Percentiles rank a stretch among this genome's conserved stretches.
Conservation (phyloP, 169 alveolate species). For the Plasmodium gonderi region DNA sequence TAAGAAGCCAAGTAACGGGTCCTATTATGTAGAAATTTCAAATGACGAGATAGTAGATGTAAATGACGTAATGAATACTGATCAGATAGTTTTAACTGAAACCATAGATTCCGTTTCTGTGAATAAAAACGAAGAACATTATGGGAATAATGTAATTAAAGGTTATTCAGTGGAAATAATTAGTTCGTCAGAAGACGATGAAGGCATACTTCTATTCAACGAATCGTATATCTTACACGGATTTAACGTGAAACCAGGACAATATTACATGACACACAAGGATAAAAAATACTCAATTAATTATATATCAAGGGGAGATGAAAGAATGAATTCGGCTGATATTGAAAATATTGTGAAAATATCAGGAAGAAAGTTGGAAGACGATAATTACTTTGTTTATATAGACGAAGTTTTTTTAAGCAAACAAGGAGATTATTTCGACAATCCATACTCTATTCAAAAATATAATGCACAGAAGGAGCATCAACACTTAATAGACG, state of each 20-base stretch:
- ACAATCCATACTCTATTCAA: background rate
- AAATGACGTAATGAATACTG: background rate
- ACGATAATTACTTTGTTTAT: background rate
- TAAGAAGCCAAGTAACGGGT: constrained; percentile 2
- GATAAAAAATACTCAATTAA: background rate
- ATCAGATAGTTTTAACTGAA: background rate
- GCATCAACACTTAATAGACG: background rate
- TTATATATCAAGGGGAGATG: background rate
- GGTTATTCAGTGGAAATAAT: background rate
- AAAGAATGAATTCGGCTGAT: background rate
- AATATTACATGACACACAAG: background rate
- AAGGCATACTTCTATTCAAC: background rate
- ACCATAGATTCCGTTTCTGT: background rate
- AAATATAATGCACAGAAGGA: background rate
- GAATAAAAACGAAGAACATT: background rate
- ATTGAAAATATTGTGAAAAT: background rate
- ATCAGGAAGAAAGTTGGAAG: background rate
- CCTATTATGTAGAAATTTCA: constrained; percentile 1
- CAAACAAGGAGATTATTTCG: background rate
- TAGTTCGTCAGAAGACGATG: background rate
- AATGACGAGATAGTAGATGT: background rate
- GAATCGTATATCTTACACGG: constrained; percentile 11
- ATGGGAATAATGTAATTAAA: background rate
- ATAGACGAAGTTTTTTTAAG: background rate
- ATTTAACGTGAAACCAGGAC: background rate